Base-by-base conservation (phyloP, 1,284 basidiomycete genomes). In the Pisolithus thermaeus region DNA sequence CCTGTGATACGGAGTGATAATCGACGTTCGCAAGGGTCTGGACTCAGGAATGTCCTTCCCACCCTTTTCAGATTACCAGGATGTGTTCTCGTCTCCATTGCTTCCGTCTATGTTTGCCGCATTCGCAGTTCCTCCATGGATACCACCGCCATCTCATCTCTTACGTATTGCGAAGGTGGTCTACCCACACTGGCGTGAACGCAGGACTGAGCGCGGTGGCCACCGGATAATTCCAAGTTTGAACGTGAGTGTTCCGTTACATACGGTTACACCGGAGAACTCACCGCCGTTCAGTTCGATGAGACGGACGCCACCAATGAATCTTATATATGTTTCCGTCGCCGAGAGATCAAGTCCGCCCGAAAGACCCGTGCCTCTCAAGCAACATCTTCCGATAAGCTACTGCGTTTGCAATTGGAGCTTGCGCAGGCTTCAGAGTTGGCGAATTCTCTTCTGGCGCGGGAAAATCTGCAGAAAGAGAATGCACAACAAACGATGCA, bases 301-400 rank as follows among this genome's bases (percentile, higher is more conserved):
- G 96, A 98, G 72, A 81, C 88, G 36, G 96, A 97, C 69, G 84
- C 88, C 49, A 71, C 73, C 54, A 94, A 92, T 54, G 94, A 98
- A 64, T 97, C 97, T 0, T 99, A 98, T 59, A 92, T 98, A 47
- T 99, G 97, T 71, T 99, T 99, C 80, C 86, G 97, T 39, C 81
- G 96, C 50, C 86, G 95, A 53, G 96, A 99, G 65, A 90, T 91
- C 67, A 98, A 98, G 67, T 86, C 90, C 12, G 83, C 93, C 23
- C 86, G 96, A 54, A 98, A 99, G 74, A 99, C 96, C 1, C 85
- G 95, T 23, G 87, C 92, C 8, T 89, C 89, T 1, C 93, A 97
- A 63, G 84, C 85, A 16, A 87, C 89, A 2, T 92, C 88, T 22
- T 88, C 93, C 11, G 94, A 97, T 61, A 90, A 92, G 60, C 80